These are phyloP conservation scores for Aspergillus flavus DNA, from an alignment of 2,329 filamentous ascomycete species.

Conservation along the genomic window DNA sequence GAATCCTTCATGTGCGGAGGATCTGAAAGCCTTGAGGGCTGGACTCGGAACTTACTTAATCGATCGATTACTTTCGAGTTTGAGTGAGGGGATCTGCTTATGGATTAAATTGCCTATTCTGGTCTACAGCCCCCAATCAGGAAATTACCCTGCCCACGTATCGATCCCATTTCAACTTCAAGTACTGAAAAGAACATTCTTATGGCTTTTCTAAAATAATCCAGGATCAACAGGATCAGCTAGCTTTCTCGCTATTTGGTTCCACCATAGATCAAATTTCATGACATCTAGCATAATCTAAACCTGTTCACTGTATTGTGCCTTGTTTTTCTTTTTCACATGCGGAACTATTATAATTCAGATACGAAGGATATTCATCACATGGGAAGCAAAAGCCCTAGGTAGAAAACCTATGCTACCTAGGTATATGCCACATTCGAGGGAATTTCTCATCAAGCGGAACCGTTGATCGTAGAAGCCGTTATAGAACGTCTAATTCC, in stretches of 20 bases:
- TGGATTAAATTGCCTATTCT: conserved; percentile 4
- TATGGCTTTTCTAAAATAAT: too few species aligned
- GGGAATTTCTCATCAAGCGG: too few species aligned
- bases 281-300: not conserved
- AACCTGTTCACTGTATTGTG: not conserved
- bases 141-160: not conserved
- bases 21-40: not conserved
- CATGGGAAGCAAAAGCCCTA: not conserved
- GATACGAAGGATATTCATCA: not conserved
- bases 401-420: not conserved
- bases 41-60: not conserved
- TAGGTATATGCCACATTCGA: not conserved
- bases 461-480: not conserved
- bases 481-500: conserved; percentile 3
- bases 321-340: not conserved
- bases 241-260: not conserved
- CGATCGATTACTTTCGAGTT: not conserved
- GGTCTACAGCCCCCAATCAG: not conserved
- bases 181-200: not conserved
- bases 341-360: not conserved
- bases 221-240: not conserved
- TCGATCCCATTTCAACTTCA: not conserved
- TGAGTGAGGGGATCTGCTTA: not conserved
- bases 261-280: not conserved
- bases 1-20: not conserved